phyloP scores from a whole-genome alignment of 148 eudicot species.

The Selenicereus undatus region DNA sequence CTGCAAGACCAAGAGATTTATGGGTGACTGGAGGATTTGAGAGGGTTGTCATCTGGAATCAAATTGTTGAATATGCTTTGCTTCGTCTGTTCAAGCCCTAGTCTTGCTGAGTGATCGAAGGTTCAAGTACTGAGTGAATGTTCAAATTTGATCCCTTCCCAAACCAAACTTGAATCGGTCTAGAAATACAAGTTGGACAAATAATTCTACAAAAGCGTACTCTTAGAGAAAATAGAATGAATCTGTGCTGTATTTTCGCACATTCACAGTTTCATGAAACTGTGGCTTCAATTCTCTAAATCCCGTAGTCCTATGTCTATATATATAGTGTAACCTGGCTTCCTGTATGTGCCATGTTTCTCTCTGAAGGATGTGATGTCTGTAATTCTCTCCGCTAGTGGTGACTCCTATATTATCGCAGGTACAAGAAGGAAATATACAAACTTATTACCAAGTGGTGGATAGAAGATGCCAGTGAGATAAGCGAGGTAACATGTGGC shows the following conservation, averaged over 20 bases:
- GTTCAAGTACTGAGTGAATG: too few relatives aligned
- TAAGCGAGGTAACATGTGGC: slow-evolving; percentile 38
- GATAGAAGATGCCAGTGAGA: slow-evolving; percentile 40
- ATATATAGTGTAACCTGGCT: background rate
- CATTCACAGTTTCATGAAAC: background rate
- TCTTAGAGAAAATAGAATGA: background rate
- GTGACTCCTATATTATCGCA: slow-evolving; percentile 22
- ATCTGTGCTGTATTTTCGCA: background rate
- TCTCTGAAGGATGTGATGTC: background rate
- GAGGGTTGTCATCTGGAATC: too few relatives aligned
- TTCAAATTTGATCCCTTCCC: too few relatives aligned
- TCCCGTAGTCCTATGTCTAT: background rate
- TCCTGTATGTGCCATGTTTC: background rate
- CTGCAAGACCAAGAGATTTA: too few relatives aligned
- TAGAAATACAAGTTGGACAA: too few relatives aligned
- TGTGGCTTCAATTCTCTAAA: background rate
- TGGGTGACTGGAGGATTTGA: too few relatives aligned
- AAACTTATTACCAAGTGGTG: slow-evolving; percentile 41
- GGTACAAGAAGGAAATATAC: slow-evolving; percentile 52
- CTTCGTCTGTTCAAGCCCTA: too few relatives aligned
- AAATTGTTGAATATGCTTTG: too few relatives aligned
- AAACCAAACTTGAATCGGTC: too few relatives aligned
- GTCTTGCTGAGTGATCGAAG: too few relatives aligned
- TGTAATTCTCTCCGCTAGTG: background rate
- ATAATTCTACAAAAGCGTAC: too few relatives aligned